Percentiles rank a stretch among this genome's conserved stretches.
Evolutionary conservation across 116 monocot genomes (phyloP).

Genomic region (Zostera marina): DNA sequence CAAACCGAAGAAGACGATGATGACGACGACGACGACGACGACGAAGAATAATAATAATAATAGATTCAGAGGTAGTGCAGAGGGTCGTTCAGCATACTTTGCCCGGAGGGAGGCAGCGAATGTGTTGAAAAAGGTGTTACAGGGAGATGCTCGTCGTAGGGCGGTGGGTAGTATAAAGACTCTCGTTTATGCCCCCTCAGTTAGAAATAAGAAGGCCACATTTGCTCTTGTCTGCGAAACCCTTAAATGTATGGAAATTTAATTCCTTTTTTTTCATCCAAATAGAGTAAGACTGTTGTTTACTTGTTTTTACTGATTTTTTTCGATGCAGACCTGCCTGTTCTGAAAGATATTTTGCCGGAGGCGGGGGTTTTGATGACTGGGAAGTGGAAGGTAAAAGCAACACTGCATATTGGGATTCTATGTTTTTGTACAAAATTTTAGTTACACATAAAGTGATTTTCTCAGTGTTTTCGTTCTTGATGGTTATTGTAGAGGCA

Average conservation of each 20-base stretch:
- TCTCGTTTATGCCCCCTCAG: slow-evolving; percentile 67
- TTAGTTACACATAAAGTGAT: not conserved
- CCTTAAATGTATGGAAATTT: slow-evolving; percentile 42
- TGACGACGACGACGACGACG: not conserved
- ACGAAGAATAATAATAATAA: not conserved
- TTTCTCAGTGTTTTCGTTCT: not conserved
- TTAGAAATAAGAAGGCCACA: slow-evolving; percentile 87
- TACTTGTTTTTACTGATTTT: not conserved
- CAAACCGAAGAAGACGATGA: not conserved
- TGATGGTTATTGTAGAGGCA: slow-evolving; percentile 43
- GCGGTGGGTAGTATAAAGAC: slow-evolving; percentile 76
- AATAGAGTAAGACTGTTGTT: not conserved
- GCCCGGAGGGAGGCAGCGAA: slow-evolving; percentile 83
- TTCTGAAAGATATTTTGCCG: slow-evolving; percentile 48
- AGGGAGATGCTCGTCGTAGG: slow-evolving; percentile 51
- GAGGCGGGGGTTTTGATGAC: slow-evolving; percentile 23
- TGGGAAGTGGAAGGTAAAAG: slow-evolving; percentile 92
- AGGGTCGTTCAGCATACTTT: slow-evolving; percentile 31
- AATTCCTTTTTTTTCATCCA: not conserved
- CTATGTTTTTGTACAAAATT: not conserved
- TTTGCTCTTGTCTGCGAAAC: slow-evolving; percentile 92
- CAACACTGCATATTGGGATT: too few species aligned
- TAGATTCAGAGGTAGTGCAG: not conserved
- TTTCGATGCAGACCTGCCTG: slow-evolving; percentile 41
- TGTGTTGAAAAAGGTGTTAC: slow-evolving; percentile 62